phyloP scores from a whole-genome alignment of 2,329 filamentous ascomycete genomes.

The Emergomyces africanus region DNA sequence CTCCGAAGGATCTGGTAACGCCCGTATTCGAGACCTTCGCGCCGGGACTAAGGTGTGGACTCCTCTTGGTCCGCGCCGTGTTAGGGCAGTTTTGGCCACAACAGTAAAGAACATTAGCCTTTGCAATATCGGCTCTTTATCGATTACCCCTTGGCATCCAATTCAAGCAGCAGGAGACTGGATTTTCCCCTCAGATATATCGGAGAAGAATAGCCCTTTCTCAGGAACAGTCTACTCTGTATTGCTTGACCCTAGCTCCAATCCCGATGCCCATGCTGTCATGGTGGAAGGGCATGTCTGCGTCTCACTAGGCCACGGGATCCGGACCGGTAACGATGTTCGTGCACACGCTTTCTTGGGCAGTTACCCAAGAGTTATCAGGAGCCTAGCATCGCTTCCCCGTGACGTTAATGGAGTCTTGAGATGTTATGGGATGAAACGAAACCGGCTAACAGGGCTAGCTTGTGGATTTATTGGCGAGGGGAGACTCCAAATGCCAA shows the following conservation, averaged over 20 bases:
- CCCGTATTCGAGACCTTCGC: constrained; percentile 34
- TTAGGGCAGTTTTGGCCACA: constrained; percentile 42
- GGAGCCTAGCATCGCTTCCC: constrained; percentile 27
- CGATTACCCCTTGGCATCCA: constrained; percentile 51
- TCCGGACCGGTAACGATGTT: constrained; percentile 22
- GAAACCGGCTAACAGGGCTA: constrained; percentile 28
- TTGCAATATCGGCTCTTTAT: constrained; percentile 35
- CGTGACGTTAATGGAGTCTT: constrained; percentile 30
- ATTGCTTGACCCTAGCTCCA: constrained; percentile 37
- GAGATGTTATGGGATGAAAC: constrained; percentile 32
- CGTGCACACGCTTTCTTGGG: constrained; percentile 46
- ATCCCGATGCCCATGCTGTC: constrained; percentile 39
- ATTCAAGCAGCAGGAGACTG: constrained; percentile 32
- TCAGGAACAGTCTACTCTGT: constrained; percentile 46
- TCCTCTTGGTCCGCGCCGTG: constrained; percentile 36
- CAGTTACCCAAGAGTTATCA: constrained; percentile 33
- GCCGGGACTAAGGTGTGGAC: constrained; percentile 39
- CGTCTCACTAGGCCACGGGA: constrained; percentile 47
- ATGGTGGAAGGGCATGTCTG: constrained; percentile 33
- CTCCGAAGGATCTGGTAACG: constrained; percentile 23
- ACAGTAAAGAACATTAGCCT: constrained; percentile 29
- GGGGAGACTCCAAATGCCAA: background rate
- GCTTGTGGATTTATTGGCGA: constrained; percentile 11
- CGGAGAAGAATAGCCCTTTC: constrained; percentile 27
- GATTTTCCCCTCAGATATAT: constrained; percentile 35